phyloP scores from a whole-genome alignment of 2,329 filamentous ascomycete species.

The Zymoseptoria pseudotritici region DNA sequence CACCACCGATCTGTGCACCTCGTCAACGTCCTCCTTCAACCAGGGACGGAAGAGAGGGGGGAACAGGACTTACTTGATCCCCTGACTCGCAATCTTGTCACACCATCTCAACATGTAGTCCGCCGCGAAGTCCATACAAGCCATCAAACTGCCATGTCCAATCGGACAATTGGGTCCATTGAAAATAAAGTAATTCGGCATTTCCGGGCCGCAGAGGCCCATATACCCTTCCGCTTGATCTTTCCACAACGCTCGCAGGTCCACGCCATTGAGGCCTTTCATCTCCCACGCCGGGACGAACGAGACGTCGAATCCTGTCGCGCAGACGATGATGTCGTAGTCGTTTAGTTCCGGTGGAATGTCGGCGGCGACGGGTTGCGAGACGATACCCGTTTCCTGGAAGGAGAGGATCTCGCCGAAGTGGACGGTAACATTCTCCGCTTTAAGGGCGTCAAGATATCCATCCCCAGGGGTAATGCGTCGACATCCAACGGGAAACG shows the following conservation, averaged over 20 bases:
- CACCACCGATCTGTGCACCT: conserved; percentile 8
- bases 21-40: neutral
- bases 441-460: conserved; percentile 42
- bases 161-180: conserved; percentile 17
- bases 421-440: conserved; percentile 40
- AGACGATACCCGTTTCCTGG: conserved; percentile 31
- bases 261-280: conserved; percentile 17
- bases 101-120: conserved; percentile 44
- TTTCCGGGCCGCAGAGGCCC: conserved; percentile 18
- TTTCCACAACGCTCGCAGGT: conserved; percentile 32
- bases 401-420: conserved; percentile 33
- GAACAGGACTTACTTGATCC: conserved; percentile 3
- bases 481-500: conserved; percentile 41
- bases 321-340: conserved; percentile 31
- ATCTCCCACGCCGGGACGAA: conserved; percentile 25
- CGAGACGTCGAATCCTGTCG: conserved; percentile 31
- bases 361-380: conserved; percentile 33
- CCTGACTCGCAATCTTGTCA: conserved; percentile 4
- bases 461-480: conserved; percentile 44
- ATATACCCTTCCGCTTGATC: conserved; percentile 32
- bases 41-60: conserved; percentile 1
- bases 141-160: conserved; percentile 16
- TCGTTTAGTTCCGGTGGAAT: conserved; percentile 25
- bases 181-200: conserved; percentile 28
- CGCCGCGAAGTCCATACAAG: conserved; percentile 15